These are phyloP conservation scores for Trametes elegans DNA, from an alignment of 768 basidiomycete genomes.

Conservation along the genomic window DNA sequence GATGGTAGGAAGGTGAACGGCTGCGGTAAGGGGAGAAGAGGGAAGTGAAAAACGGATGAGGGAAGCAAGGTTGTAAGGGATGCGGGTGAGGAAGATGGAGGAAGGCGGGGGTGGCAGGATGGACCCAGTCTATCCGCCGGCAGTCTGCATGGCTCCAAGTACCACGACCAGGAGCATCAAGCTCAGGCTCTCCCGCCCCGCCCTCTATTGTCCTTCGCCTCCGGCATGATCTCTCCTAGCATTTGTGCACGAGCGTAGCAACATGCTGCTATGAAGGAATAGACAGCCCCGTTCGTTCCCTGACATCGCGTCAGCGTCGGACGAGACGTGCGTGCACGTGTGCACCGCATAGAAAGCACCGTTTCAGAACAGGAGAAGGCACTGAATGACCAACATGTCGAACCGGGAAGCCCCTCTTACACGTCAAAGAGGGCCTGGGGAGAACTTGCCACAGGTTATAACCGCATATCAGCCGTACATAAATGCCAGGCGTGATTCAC, in stretches of 20 bases:
- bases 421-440: no score
- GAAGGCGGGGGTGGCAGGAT: constrained; percentile 19
- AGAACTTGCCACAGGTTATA: no score
- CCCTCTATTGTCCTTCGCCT: constrained; percentile 61
- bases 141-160: constrained; percentile 24
- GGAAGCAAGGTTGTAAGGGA: neutral
- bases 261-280: constrained; percentile 67
- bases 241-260: constrained; percentile 67
- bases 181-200: constrained; percentile 55
- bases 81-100: constrained; percentile 14
- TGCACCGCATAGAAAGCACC: no score
- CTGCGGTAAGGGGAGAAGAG: neutral
- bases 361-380: no score
- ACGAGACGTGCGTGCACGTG: no score
- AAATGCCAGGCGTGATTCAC: no score
- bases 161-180: constrained; percentile 17
- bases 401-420: no score
- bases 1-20: constrained; percentile 6
- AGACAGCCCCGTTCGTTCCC: constrained; percentile 84
- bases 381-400: no score
- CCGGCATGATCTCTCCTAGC: constrained; percentile 68
- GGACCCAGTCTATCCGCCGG: constrained; percentile 25
- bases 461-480: no score
- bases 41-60: constrained; percentile 1
- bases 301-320: no score